phyloP scores from a whole-genome alignment of 169 alveolate genomes.

The Toxoplasma gondii region DNA sequence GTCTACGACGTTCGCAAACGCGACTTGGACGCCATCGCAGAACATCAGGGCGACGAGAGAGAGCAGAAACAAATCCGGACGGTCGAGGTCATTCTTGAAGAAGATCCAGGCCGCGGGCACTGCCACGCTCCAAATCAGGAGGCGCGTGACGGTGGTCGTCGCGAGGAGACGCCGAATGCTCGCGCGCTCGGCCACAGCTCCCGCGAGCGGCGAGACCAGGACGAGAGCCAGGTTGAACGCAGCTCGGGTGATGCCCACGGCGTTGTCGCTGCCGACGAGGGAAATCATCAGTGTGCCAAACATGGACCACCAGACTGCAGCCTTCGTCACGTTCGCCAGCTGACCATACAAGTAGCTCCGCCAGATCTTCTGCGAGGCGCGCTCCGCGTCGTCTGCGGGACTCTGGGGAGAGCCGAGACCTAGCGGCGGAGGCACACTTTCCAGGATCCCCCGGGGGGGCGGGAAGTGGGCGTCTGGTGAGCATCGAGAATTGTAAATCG shows the following conservation, averaged over 20 bases:
- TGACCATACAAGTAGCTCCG: constrained; percentile 76
- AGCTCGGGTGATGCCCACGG: constrained; percentile 68
- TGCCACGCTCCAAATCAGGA: constrained; percentile 47
- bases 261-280: constrained; percentile 34
- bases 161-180: constrained; percentile 28
- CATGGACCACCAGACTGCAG: constrained; percentile 81
- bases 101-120: constrained; percentile 42
- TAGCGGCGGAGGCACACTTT: neutral
- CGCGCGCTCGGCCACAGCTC: constrained; percentile 72
- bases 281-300: constrained; percentile 69
- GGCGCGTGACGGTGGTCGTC: constrained; percentile 28
- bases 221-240: constrained; percentile 74
- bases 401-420: neutral
- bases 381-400: constrained; percentile 10
- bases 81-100: neutral
- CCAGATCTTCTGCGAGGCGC: constrained; percentile 15
- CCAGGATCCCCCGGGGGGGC: neutral
- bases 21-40: constrained; percentile 47
- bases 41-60: neutral
- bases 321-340: constrained; percentile 76
- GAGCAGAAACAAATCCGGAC: neutral
- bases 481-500: neutral
- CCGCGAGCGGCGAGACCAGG: constrained; percentile 74
- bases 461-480: neutral
- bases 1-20: constrained; percentile 76